Evolutionary conservation across 768 basidiomycete genomes (phyloP), one percentile per base, ranked within the genome.

Genomic region (Sporobolomyces pararoseus): DNA sequence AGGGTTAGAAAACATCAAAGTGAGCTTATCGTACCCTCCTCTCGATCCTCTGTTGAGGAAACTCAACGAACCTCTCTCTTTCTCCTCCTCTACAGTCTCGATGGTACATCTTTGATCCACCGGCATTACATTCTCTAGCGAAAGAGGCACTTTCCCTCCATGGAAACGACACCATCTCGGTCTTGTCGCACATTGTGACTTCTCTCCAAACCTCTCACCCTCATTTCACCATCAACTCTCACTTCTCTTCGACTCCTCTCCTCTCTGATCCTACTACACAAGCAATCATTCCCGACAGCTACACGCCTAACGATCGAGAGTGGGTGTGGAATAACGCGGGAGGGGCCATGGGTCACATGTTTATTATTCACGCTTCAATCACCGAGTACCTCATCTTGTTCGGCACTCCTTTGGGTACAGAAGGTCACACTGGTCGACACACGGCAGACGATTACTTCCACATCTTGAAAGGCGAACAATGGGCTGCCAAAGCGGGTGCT

Each of bases 311-410:
- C 68, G 78, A 84, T 27, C 82, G 82, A 44, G 93, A 97, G 77
- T 97, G 95, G 95, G 85, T 96, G 31, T 89, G 95, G 81, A 97
- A 87, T 83, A 98, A 97, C 76, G 94, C 95, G 0, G 96, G 94
- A 16, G 96, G 96, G 0, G 71, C 76, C 16, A 78, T 76, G 75
- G 78, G 79, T 50, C 88, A 88, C 39, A 97, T 99, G 95, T 96
- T 93, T 79, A 84, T 98, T 80, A 90, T 98, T 73, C 96, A 98
- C 37, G 91, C 95, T 23, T 89, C 87, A 81, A 88, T 99, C 76
- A 97, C 95, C 14, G 96, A 99, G 82, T 99, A 95, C 81, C 85
- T 91, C 75, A 92, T 92, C 79, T 42, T 77, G 54, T 76, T 76
- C 59, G 74, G 96, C 6, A 95, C 94, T 0, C 92, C 96, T 0